Base-by-base conservation (phyloP, 352 stramenopile species). In the Phytophthora uliginosa region DNA sequence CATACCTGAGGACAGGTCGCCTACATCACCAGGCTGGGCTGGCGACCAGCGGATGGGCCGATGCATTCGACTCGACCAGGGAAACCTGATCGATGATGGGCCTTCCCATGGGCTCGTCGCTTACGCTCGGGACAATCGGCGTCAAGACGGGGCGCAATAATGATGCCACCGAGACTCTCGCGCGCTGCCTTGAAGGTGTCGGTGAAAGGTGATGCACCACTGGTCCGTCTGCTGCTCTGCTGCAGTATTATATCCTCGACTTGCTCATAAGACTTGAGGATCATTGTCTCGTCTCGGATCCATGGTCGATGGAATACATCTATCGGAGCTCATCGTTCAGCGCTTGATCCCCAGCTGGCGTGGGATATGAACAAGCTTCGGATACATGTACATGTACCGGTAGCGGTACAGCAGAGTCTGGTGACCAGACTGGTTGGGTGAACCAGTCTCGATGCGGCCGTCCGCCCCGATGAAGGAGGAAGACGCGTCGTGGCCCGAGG, bases 361-460 rank as follows among this genome's bases (percentile, higher is more conserved):
- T 73, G 60, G 60, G 59, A 69, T 73, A 73, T 69, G 59, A 50
- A 55, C 66, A 22, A 55, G 50, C 51, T n/a, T 50, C 40, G 66
- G 66, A 73, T 68, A 73, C 66, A 58, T n/a, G n/a, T n/a, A n/a
- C n/a, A n/a, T n/a, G n/a, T n/a, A n/a, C n/a, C n/a, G n/a, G n/a
- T n/a, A n/a, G n/a, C n/a, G n/a, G n/a, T n/a, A n/a, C n/a, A n/a
- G n/a, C n/a, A n/a, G n/a, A n/a, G n/a, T n/a, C n/a, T n/a, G n/a
- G n/a, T n/a, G n/a, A n/a, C n/a, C n/a, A n/a, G n/a, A n/a, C n/a
- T n/a, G n/a, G n/a, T n/a, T n/a, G n/a, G n/a, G n/a, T n/a, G n/a
- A n/a, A n/a, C n/a, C n/a, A n/a, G n/a, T n/a, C n/a, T n/a, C 26
- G 52, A 85, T 82, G 55, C 66, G 77, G 28, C 76, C 78, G 66